Percentiles rank a stretch among this genome's conserved stretches.
These are phyloP conservation scores for Cinnamomum chago DNA, from an alignment of 164 flowering plant species.

Conservation along the genomic window DNA sequence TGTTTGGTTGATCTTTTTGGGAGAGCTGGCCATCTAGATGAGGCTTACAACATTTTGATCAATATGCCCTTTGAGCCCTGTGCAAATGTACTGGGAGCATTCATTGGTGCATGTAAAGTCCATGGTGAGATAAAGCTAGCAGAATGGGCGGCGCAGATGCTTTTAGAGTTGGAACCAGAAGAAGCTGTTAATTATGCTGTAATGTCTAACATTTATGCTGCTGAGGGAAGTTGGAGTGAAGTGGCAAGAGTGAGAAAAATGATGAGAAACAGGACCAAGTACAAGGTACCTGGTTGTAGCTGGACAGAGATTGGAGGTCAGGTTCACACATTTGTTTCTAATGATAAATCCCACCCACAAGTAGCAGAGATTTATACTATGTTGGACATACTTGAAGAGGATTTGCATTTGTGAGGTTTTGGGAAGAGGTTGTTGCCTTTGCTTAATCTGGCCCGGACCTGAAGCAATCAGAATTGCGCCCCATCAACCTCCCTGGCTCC, in stretches of 20 bases:
- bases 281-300: conserved; percentile 59
- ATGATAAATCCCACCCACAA: conserved; percentile 38
- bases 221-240: conserved; percentile 44
- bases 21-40: conserved; percentile 52
- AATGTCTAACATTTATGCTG: conserved; percentile 56
- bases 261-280: conserved; percentile 33
- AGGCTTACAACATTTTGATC: conserved; percentile 38
- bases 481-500: no score
- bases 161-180: conserved; percentile 45
- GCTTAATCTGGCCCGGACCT: no score
- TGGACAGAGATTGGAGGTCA: conserved; percentile 47
- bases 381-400: conserved; percentile 15
- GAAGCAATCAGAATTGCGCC: no score
- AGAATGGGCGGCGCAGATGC: conserved; percentile 51
- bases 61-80: conserved; percentile 35
- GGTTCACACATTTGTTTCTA: conserved; percentile 32
- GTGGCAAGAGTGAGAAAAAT: conserved; percentile 42
- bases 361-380: conserved; percentile 25
- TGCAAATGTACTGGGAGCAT: conserved; percentile 40
- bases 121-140: conserved; percentile 41
- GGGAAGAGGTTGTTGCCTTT: no score
- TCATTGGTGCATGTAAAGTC: conserved; percentile 52
- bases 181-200: conserved; percentile 41
- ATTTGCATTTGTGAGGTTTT: no score
- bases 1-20: conserved; percentile 67